phyloP scores from a whole-genome alignment of 2,329 filamentous ascomycete species.

The Aspergillus pseudoterreus region DNA sequence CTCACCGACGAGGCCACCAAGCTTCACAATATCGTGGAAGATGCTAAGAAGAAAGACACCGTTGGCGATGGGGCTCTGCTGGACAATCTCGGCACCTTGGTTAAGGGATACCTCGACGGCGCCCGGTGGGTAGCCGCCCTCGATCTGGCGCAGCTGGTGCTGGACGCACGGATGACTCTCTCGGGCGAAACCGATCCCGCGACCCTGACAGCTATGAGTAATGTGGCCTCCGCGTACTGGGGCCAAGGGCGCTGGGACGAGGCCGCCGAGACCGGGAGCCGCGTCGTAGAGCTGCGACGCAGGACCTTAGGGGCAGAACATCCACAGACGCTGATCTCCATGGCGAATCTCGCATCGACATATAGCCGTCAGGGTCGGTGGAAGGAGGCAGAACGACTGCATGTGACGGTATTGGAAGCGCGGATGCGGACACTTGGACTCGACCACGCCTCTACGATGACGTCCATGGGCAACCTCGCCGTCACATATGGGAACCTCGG shows the following conservation, averaged over 20 bases:
- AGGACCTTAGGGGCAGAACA: constrained; percentile 2
- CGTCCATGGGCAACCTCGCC: constrained; percentile 6
- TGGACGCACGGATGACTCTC: background rate
- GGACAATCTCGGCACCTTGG: constrained; percentile 2
- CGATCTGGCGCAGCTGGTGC: constrained; percentile 3
- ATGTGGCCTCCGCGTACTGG: constrained; percentile 7
- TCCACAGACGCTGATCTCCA: constrained; percentile 7
- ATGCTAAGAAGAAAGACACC: background rate
- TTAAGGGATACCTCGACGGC: constrained; percentile 3
- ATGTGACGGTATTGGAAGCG: constrained; percentile 2
- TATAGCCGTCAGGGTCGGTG: constrained; percentile 4
- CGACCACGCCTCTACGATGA: constrained; percentile 7
- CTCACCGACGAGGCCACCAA: background rate
- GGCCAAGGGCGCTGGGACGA: constrained; percentile 7
- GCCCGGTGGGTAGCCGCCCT: constrained; percentile 6
- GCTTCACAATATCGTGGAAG: background rate
- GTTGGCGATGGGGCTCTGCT: background rate
- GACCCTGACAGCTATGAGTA: constrained; percentile 7
- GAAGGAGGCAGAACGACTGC: constrained; percentile 3
- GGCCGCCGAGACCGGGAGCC: constrained; percentile 3
- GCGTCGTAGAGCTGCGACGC: background rate
- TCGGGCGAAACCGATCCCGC: background rate
- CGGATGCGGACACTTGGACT: background rate
- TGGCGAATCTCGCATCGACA: constrained; percentile 9
- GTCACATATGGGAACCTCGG: constrained; percentile 6